phyloP scores from a whole-genome alignment of 2,329 filamentous ascomycete genomes.

The Aureobasidium sp. region DNA sequence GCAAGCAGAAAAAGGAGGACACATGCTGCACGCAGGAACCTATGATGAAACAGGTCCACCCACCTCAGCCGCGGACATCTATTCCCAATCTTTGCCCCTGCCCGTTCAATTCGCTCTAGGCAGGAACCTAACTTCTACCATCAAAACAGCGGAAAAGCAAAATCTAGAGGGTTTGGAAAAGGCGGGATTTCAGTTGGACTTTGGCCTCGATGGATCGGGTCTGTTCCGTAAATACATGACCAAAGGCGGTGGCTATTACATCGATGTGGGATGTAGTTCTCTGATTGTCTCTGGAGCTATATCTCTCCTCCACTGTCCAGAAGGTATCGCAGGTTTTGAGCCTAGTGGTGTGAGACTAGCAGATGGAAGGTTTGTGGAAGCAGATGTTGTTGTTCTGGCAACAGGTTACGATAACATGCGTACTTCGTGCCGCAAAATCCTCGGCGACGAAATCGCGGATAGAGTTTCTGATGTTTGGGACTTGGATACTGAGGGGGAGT shows the following conservation, averaged over 20 bases:
- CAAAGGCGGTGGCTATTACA: slow-evolving; percentile 74
- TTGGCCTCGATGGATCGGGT: slow-evolving; percentile 62
- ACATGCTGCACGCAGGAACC: slow-evolving; percentile 52
- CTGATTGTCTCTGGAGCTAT: slow-evolving; percentile 72
- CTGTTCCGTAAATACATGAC: slow-evolving; percentile 71
- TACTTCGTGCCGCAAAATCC: slow-evolving; percentile 64
- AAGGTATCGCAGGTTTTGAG: slow-evolving; percentile 60
- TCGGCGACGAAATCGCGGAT: slow-evolving; percentile 69
- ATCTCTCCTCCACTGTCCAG: slow-evolving; percentile 57
- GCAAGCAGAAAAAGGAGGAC: slow-evolving; percentile 60
- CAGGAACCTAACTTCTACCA: slow-evolving; percentile 45
- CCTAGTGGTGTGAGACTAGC: slow-evolving; percentile 41
- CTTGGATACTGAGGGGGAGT: slow-evolving; percentile 43
- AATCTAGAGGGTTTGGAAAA: slow-evolving; percentile 53
- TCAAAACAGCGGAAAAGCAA: slow-evolving; percentile 36
- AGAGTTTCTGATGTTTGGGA: slow-evolving; percentile 56
- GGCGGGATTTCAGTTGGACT: slow-evolving; percentile 68
- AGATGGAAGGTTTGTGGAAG: slow-evolving; percentile 65
- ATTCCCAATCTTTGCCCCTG: slow-evolving; percentile 62
- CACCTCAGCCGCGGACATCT: slow-evolving; percentile 72
- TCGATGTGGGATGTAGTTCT: slow-evolving; percentile 70
- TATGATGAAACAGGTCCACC: slow-evolving; percentile 60
- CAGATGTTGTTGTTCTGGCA: slow-evolving; percentile 66
- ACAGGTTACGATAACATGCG: slow-evolving; percentile 74
- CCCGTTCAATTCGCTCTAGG: slow-evolving; percentile 69